Conservation (phyloP, 331 rosid species). For the Acacia concinna region DNA sequence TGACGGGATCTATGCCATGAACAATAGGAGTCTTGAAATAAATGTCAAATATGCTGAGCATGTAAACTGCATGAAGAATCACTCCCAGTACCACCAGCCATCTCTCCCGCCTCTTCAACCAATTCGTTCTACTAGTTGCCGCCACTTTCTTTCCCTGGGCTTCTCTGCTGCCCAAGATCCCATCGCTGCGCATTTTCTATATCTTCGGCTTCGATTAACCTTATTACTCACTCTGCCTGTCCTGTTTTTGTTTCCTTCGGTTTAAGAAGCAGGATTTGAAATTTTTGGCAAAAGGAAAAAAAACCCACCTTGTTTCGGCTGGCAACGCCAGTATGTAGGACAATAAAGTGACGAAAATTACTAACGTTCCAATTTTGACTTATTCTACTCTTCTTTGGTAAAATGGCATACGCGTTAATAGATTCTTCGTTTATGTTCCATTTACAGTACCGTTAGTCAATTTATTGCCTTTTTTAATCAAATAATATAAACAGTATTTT, state of each 20-base stretch:
- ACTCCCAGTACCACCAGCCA: slow-evolving; percentile 82
- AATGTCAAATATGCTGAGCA: slow-evolving; percentile 91
- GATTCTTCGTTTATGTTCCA: no score
- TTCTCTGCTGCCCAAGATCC: slow-evolving; percentile 53
- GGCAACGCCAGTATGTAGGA: neutral
- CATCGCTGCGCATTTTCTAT: slow-evolving; percentile 44
- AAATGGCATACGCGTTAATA: neutral
- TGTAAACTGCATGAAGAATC: slow-evolving; percentile 77
- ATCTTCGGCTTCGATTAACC: neutral
- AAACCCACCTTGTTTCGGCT: neutral
- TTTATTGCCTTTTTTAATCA: no score
- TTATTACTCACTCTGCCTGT: neutral
- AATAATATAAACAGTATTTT: no score
- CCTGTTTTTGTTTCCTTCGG: neutral
- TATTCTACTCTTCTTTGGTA: no score
- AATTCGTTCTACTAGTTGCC: slow-evolving; percentile 32
- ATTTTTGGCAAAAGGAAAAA: neutral
- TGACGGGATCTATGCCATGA: slow-evolving; percentile 69
- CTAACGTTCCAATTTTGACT: neutral
- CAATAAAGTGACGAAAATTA: neutral
- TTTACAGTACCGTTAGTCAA: no score
- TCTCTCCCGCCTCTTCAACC: slow-evolving; percentile 66
- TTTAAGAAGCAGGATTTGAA: neutral
- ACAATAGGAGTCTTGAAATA: slow-evolving; percentile 87
- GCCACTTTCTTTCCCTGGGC: slow-evolving; percentile 21